Evolutionary conservation across 208 protist species (phyloP).

Genomic region (Entamoeba nuttalli): DNA sequence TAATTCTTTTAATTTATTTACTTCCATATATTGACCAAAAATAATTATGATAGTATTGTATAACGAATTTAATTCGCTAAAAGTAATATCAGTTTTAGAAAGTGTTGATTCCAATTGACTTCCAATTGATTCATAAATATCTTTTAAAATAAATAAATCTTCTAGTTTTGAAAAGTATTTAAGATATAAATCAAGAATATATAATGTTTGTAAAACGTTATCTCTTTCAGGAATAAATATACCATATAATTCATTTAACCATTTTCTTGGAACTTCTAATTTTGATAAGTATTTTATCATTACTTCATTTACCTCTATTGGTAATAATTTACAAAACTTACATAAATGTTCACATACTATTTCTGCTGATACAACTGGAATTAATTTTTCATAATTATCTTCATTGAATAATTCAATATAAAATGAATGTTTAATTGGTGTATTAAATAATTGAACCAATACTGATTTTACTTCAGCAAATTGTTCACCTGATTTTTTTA

Average conservation of each 20-base stretch:
- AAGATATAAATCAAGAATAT: too few species aligned
- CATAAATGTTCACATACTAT: background rate
- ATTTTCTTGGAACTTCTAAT: background rate
- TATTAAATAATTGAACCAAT: background rate
- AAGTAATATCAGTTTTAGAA: too few species aligned
- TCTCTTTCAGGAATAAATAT: background rate
- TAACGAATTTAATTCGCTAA: too few species aligned
- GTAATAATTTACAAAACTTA: background rate
- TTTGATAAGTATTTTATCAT: background rate
- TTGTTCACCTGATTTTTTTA: background rate
- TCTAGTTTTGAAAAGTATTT: too few species aligned
- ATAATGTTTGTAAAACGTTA: too few species aligned
- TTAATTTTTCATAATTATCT: background rate
- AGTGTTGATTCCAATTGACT: too few species aligned
- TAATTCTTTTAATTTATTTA: too few species aligned
- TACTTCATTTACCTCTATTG: background rate
- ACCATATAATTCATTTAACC: background rate
- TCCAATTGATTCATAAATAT: too few species aligned
- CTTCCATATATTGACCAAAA: too few species aligned
- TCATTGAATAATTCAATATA: background rate
- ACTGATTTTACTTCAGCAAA: background rate
- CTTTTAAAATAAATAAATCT: too few species aligned
- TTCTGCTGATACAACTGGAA: background rate
- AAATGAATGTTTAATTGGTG: background rate
- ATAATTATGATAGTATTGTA: too few species aligned